phyloP scores from a whole-genome alignment of 345 rosid species.

The Pistacia atlantica region DNA sequence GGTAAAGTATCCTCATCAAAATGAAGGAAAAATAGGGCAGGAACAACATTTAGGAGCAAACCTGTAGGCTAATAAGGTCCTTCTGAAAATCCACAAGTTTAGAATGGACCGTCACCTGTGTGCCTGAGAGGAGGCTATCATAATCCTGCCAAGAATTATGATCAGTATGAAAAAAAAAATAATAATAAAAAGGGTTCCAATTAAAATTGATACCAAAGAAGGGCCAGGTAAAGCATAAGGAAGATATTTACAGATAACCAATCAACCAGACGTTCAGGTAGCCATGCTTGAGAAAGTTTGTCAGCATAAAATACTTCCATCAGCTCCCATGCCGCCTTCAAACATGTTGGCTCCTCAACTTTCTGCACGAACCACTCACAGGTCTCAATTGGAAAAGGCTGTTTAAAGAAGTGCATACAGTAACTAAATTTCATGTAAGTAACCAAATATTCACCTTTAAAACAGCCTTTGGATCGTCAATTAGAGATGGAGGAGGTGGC shows the following conservation, averaged over 20 bases:
- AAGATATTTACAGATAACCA: conserved; percentile 89
- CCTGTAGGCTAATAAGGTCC: conserved; percentile 75
- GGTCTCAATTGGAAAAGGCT: background rate
- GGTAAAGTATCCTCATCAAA: background rate
- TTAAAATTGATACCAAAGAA: conserved; percentile 3
- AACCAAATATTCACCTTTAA: conserved; percentile 47
- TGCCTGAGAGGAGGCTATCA: conserved; percentile 64
- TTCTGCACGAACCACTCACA: conserved; percentile 35
- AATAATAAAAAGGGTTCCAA: background rate
- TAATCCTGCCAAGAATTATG: conserved; percentile 60
- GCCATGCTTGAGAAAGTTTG: conserved; percentile 69
- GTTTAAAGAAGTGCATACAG: background rate
- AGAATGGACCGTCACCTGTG: conserved; percentile 62
- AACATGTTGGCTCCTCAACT: conserved; percentile 55
- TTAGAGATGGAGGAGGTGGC: conserved; percentile 32
- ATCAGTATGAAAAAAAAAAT: background rate
- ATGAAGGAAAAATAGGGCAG: background rate
- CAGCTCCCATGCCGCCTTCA: conserved; percentile 98
- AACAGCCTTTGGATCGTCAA: conserved; percentile 68
- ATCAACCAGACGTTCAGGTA: conserved; percentile 82
- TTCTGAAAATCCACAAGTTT: conserved; percentile 78
- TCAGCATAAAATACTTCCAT: conserved; percentile 88
- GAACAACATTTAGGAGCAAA: conserved; percentile 23
- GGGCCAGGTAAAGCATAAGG: conserved; percentile 7
- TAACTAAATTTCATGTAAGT: background rate